Evolutionary conservation across 1,139 yeast genomes (phyloP).

Genomic region (Geotrichum fermentans): DNA sequence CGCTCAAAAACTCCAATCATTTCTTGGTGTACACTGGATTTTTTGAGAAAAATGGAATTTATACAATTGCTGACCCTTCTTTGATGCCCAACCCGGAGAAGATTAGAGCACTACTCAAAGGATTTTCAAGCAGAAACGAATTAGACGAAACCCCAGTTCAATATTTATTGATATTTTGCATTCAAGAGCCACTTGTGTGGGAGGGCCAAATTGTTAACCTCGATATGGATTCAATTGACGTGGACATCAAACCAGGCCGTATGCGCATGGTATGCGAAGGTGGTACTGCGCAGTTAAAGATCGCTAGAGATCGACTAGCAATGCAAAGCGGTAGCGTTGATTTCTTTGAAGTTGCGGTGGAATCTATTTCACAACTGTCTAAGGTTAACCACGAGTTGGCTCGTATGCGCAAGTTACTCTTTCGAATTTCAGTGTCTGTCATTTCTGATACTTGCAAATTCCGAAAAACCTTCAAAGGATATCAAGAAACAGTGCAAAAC

Average conservation of each 20-base stretch:
- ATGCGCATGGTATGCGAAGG: constrained; percentile 67
- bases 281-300: constrained; percentile 47
- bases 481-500: constrained; percentile 71
- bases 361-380: constrained; percentile 66
- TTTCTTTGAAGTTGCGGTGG: constrained; percentile 48
- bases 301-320: constrained; percentile 41
- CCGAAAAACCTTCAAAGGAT: constrained; percentile 40
- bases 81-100: constrained; percentile 43
- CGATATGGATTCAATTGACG: constrained; percentile 40
- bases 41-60: constrained; percentile 69
- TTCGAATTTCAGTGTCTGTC: constrained; percentile 62
- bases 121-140: constrained; percentile 33
- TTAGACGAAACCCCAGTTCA: constrained; percentile 43
- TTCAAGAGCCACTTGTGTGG: constrained; percentile 86
- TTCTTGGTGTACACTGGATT: constrained; percentile 73
- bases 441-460: constrained; percentile 59
- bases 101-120: constrained; percentile 38
- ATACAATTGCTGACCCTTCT: constrained; percentile 64
- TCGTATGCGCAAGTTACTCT: constrained; percentile 61
- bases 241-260: constrained; percentile 59
- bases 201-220: constrained; percentile 71
- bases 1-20: constrained; percentile 63
- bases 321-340: constrained; percentile 33
- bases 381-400: constrained; percentile 72
- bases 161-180: constrained; percentile 72